phyloP scores from a whole-genome alignment of 305 asterid species.

The Fraxinus paxiana region DNA sequence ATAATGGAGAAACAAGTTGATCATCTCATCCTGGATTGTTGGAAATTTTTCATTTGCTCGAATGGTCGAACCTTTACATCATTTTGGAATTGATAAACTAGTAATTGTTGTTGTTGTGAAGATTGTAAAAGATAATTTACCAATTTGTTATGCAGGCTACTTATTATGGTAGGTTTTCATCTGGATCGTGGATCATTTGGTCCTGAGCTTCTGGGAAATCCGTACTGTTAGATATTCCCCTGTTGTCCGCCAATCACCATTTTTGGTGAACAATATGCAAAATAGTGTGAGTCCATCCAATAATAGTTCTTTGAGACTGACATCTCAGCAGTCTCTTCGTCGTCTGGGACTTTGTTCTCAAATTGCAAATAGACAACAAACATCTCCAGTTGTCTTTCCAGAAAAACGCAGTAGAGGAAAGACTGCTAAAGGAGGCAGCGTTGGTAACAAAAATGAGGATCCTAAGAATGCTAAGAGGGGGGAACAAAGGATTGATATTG shows the following conservation, averaged over 20 bases:
- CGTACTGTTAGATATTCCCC: conserved; percentile 28
- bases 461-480: conserved; percentile 46
- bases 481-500: conserved; percentile 81
- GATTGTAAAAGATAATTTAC: conserved; percentile 15
- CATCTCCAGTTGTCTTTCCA: conserved; percentile 81
- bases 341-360: conserved; percentile 85
- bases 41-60: background rate
- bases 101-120: background rate
- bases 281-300: conserved; percentile 63
- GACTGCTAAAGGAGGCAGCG: conserved; percentile 39
- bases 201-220: conserved; percentile 21
- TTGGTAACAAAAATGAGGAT: conserved; percentile 39
- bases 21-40: background rate
- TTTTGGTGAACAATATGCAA: conserved; percentile 53
- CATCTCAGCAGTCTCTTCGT: conserved; percentile 84
- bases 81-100: background rate
- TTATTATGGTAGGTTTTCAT: conserved; percentile 29
- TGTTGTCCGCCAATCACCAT: conserved; percentile 18
- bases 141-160: conserved; percentile 37
- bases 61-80: background rate
- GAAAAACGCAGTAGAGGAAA: conserved; percentile 79
- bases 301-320: conserved; percentile 63
- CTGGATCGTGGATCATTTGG: conserved; percentile 29
- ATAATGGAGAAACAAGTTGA: background rate
- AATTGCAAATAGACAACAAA: conserved; percentile 71